Base-by-base conservation (phyloP, 176 grass and related monocot genomes). In the Carex littledalei region DNA sequence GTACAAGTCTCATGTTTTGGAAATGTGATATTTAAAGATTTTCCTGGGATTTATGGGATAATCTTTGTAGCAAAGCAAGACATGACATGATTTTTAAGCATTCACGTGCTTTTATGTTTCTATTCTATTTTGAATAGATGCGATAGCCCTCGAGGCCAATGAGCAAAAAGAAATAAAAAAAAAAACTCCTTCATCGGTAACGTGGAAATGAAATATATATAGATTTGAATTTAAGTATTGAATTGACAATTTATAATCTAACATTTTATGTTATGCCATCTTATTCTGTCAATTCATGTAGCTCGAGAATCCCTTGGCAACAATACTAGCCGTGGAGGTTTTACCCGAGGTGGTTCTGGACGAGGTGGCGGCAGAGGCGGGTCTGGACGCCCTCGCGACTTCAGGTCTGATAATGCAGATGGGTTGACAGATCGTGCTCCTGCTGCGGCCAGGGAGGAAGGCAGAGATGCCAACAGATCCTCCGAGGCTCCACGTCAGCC, bases 291-390 rank as follows among this genome's bases (percentile, higher is more conserved):
- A 45, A 58, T 62, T 81, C 32, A 26, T 62, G 34, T 81, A 81
- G 55, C 21, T 62, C 17, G 18, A 79, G 47, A 82, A 21, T 12
- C 57, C 83, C 80, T 57, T 45, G 53, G n/a, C 64, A 29, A 32
- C 47, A 49, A 69, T 86, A 85, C 16, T 80, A 18, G 14, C 69
- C 90, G 94, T 71, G 94, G 94, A 9, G 91, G 94, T 31, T 90
- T 84, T 88, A 85, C 81, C 52, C 92, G 90, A 37, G 87, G 92
- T 84, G 94, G 88, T 31, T 84, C 85, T 80, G 92, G 85, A 43
- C 89, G 92, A 6, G 89, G 92, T 22, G 94, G 87, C 62, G 74
- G 90, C 15, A 89, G 89, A 14, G 34, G 90, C 80, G 92, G 91
- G 5, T 84, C 84, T 12, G 86, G 87, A 10, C 88, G 87, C 67